Percentiles rank a stretch among this genome's conserved stretches.
Conservation (phyloP, 805 yeast species). For the Scheffersomyces amazonensis region DNA sequence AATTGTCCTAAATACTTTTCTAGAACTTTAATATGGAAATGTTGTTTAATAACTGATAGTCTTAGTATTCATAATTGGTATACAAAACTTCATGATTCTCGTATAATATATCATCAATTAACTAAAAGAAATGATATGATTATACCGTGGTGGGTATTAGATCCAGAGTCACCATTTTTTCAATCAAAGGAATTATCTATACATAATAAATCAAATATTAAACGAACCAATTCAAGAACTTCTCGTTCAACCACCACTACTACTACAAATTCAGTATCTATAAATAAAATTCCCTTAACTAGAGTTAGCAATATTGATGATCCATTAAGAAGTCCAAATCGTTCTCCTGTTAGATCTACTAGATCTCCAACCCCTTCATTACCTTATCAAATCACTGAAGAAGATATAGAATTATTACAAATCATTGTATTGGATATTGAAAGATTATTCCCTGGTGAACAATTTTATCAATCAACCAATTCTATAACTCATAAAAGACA, state of each 20-base stretch:
- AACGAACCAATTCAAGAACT: background rate
- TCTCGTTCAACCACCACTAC: background rate
- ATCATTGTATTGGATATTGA: slow-evolving; percentile 50
- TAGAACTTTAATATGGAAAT: slow-evolving; percentile 37
- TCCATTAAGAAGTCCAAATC: slow-evolving; percentile 4
- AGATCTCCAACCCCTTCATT: background rate
- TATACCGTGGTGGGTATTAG: slow-evolving; percentile 37
- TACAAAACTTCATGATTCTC: slow-evolving; percentile 20
- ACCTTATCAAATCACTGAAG: slow-evolving; percentile 5
- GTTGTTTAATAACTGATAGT: slow-evolving; percentile 32
- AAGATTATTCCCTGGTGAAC: slow-evolving; percentile 50
- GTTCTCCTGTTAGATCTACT: slow-evolving; percentile 1
- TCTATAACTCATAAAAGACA: slow-evolving; percentile 19
- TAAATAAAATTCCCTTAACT: slow-evolving; percentile 11
- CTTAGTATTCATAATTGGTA: slow-evolving; percentile 35
- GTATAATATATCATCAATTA: slow-evolving; percentile 35
- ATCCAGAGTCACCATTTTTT: slow-evolving; percentile 26
- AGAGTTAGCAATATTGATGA: slow-evolving; percentile 17
- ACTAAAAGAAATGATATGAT: slow-evolving; percentile 23
- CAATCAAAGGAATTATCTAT: slow-evolving; percentile 8
- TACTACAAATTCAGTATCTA: background rate
- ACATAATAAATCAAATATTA: background rate
- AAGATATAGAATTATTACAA: slow-evolving; percentile 39
- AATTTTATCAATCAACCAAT: slow-evolving; percentile 19
- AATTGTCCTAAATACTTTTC: slow-evolving; percentile 16